A percentile compares a stretch with the other conserved stretches of the same genome.
phyloP scores from a whole-genome alignment of 257 asterid genomes.

The Nicotiana attenuata region DNA sequence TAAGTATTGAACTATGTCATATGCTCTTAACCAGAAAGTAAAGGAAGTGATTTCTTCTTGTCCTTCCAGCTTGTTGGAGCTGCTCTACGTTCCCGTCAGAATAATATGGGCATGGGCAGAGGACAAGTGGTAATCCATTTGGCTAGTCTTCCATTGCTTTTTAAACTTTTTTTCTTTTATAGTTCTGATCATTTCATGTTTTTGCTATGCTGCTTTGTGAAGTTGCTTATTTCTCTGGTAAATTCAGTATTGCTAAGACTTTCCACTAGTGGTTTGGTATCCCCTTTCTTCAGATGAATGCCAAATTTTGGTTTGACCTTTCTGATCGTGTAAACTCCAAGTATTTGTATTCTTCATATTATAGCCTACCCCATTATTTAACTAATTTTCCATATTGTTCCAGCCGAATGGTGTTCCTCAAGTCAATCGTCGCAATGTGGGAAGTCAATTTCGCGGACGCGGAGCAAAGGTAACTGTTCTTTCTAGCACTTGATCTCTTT shows the following conservation, averaged over 20 bases:
- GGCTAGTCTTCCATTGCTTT: background rate
- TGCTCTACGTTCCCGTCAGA: conserved; percentile 4
- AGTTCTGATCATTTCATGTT: background rate
- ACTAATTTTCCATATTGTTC: background rate
- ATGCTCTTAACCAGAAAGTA: background rate
- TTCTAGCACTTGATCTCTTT: background rate
- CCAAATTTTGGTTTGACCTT: background rate
- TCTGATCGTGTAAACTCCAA: background rate
- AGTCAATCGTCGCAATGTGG: background rate
- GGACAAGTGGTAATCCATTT: conserved; percentile 9
- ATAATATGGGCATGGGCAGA: conserved; percentile 5
- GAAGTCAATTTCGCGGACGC: conserved; percentile 1
- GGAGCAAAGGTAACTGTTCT: conserved; percentile 2
- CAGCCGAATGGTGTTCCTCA: conserved; percentile 9
- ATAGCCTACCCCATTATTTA: background rate
- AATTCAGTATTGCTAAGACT: background rate
- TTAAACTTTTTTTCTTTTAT: background rate
- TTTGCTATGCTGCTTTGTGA: background rate
- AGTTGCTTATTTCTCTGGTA: background rate
- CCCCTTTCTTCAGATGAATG: background rate
- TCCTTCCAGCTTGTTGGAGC: conserved; percentile 15
- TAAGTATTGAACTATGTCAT: background rate
- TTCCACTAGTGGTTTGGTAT: background rate
- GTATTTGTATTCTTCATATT: background rate
- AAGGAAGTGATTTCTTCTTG: conserved; percentile 3